Conservation (phyloP, 2,329 filamentous ascomycete genomes). For the Exophiala spinifera region DNA sequence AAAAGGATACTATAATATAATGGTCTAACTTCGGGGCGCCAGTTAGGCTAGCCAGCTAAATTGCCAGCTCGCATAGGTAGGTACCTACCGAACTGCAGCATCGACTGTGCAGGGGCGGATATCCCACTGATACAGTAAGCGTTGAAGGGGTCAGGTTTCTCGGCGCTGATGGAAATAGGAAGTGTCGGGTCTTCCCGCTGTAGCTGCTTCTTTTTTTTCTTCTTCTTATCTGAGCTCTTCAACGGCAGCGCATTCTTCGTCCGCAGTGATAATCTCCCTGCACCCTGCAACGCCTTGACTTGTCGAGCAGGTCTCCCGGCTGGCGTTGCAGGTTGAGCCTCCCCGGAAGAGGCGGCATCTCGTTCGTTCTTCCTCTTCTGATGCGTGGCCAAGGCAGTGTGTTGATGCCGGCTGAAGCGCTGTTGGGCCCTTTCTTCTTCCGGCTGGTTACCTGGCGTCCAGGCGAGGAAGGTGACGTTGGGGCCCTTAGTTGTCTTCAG, state of each 20-base stretch:
- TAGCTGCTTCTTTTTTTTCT: no score
- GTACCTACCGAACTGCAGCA: conserved; percentile 2
- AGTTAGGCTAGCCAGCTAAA: no score
- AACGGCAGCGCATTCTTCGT: no score
- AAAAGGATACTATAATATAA: no score
- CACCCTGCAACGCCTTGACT: not conserved
- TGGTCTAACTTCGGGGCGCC: no score
- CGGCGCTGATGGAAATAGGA: not conserved
- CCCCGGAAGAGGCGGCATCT: no score
- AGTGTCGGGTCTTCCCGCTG: not conserved
- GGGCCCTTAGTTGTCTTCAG: not conserved
- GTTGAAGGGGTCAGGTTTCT: conserved; percentile 1
- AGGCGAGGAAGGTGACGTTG: not conserved
- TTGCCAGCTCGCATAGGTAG: no score
- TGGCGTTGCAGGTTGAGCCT: no score
- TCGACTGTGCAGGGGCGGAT: not conserved
- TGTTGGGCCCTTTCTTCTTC: not conserved
- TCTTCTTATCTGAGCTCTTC: not conserved
- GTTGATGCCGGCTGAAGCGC: not conserved
- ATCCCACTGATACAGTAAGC: not conserved
- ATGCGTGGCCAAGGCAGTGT: not conserved
- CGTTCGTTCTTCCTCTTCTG: no score
- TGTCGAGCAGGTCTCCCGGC: not conserved
- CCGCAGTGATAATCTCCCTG: not conserved
- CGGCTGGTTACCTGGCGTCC: not conserved